Percentiles rank a stretch among this genome's conserved stretches.
These are phyloP conservation scores for Purshia tridentata DNA, from an alignment of 306 rosid species.

Conservation along the genomic window DNA sequence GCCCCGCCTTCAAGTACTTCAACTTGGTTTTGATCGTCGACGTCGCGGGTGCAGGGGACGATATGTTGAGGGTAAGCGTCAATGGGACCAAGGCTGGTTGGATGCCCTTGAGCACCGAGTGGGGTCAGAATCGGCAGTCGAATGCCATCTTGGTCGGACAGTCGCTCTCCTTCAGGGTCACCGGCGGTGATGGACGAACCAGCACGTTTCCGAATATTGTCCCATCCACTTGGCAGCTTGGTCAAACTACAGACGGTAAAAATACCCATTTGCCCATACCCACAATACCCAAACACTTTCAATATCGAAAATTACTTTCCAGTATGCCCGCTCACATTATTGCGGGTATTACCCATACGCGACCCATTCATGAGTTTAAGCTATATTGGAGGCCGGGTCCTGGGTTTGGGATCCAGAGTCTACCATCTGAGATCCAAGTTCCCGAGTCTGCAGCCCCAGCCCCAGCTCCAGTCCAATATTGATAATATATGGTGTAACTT, in stretches of 20 bases:
- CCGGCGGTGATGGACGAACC: conserved; percentile 65
- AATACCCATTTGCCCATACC: conserved; percentile 14
- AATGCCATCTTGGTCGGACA: conserved; percentile 52
- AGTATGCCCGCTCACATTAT: too few species aligned
- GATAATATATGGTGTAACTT: not conserved
- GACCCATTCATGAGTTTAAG: too few species aligned
- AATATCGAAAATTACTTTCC: too few species aligned
- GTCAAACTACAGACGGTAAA: conserved; percentile 73
- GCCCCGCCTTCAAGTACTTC: conserved; percentile 79
- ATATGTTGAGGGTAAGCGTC: conserved; percentile 52
- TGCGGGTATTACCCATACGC: too few species aligned
- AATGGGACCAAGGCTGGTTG: conserved; percentile 66
- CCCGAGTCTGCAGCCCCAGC: too few species aligned
- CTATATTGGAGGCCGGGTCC: too few species aligned
- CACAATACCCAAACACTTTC: too few species aligned
- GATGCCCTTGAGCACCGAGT: conserved; percentile 77
- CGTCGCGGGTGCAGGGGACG: conserved; percentile 81
- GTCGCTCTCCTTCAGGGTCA: conserved; percentile 78
- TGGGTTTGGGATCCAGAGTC: too few species aligned
- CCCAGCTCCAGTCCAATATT: too few species aligned
- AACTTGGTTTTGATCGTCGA: conserved; percentile 70
- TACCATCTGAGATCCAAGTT: too few species aligned
- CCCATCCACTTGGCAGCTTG: conserved; percentile 75
- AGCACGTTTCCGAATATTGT: conserved; percentile 64
- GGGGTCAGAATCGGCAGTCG: conserved; percentile 93